phyloP scores from a whole-genome alignment of 2,329 filamentous ascomycete species.

The Cercospora sp. region DNA sequence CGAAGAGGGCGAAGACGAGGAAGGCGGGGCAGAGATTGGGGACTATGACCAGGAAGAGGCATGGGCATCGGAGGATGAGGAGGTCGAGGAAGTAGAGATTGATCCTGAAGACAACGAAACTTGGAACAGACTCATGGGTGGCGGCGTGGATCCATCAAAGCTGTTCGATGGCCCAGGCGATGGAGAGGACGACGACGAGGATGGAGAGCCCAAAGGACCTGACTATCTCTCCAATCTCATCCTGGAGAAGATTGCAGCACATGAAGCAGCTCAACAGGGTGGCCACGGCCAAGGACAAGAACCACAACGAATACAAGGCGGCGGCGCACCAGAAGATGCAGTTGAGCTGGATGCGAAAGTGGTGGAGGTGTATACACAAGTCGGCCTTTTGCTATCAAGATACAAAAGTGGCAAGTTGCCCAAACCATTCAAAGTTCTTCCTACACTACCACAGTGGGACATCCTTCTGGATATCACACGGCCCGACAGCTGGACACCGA shows the following conservation, averaged over 20 bases:
- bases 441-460: constrained; percentile 88
- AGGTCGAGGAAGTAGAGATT: constrained; percentile 67
- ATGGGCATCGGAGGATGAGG: constrained; percentile 73
- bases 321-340: constrained; percentile 70
- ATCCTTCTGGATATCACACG: constrained; percentile 81
- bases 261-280: constrained; percentile 68
- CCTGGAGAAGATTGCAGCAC: constrained; percentile 86
- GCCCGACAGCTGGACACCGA: constrained; percentile 74
- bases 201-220: constrained; percentile 39
- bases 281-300: constrained; percentile 55
- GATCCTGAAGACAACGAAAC: constrained; percentile 85
- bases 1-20: constrained; percentile 48
- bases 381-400: constrained; percentile 82
- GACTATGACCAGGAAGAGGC: constrained; percentile 57
- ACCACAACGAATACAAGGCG: constrained; percentile 56
- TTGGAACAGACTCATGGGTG: constrained; percentile 82
- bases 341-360: constrained; percentile 88
- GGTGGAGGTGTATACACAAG: constrained; percentile 90
- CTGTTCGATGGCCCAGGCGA: constrained; percentile 65
- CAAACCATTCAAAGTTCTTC: constrained; percentile 96
- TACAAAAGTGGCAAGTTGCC: constrained; percentile 97
- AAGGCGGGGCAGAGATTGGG: constrained; percentile 56
- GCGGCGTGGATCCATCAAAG: constrained; percentile 67
- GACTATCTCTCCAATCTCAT: constrained; percentile 88
- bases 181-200: constrained; percentile 42